These are phyloP conservation scores for Adansonia madagascariensis DNA, from an alignment of 441 rosid species.

Conservation along the genomic window DNA sequence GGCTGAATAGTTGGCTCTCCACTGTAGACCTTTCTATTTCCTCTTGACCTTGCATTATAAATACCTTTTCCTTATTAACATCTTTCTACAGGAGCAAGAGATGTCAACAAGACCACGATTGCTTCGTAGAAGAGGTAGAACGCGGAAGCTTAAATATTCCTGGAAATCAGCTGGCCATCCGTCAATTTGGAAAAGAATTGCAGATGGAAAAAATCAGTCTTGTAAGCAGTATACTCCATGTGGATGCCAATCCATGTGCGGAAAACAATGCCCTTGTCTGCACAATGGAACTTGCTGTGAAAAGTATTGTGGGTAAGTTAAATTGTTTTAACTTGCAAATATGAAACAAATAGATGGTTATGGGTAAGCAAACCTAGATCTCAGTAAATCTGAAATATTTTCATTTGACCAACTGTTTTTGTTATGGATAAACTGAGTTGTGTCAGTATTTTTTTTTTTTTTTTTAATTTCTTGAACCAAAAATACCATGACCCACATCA, in stretches of 20 bases:
- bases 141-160: constrained; percentile 78
- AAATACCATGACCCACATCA: neutral
- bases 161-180: constrained; percentile 85
- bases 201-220: constrained; percentile 59
- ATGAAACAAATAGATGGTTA: neutral
- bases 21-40: constrained; percentile 7
- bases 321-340: constrained; percentile 26
- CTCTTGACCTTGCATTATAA: neutral
- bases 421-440: constrained; percentile 5
- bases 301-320: constrained; percentile 91
- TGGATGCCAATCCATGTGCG: constrained; percentile 80
- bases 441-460: neutral
- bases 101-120: constrained; percentile 54
- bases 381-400: constrained; percentile 2
- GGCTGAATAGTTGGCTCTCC: constrained; percentile 15
- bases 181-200: constrained; percentile 63
- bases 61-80: constrained; percentile 15
- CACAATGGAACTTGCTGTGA: constrained; percentile 82
- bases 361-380: neutral
- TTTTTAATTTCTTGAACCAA: constrained; percentile 7
- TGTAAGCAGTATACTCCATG: constrained; percentile 87
- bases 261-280: constrained; percentile 78
- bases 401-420: neutral
- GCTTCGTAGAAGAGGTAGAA: constrained; percentile 64
- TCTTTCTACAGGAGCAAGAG: constrained; percentile 59